These are phyloP conservation scores for Avicennia marina DNA, from an alignment of 257 asterid genomes.

Conservation along the genomic window DNA sequence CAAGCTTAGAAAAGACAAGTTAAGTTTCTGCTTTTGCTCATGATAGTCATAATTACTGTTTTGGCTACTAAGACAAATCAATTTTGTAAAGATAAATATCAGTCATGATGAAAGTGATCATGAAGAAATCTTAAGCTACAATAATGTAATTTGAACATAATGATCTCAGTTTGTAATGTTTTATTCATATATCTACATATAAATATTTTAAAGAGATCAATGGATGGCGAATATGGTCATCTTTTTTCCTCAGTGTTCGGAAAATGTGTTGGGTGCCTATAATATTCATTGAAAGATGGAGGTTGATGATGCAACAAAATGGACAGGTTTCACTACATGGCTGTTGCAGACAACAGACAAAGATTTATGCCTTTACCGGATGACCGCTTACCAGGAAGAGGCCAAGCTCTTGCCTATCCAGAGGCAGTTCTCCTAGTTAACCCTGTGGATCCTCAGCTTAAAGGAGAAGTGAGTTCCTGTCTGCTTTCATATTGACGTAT, in stretches of 20 bases:
- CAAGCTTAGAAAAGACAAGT: constrained; percentile 92
- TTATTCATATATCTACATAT: too few relatives aligned
- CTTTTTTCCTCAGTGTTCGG: not conserved
- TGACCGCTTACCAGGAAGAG: constrained; percentile 75
- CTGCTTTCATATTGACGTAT: not conserved
- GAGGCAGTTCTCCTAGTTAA: constrained; percentile 86
- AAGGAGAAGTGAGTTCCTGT: constrained; percentile 60
- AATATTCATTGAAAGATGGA: not conserved
- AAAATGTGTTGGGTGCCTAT: not conserved
- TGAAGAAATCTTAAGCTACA: not conserved
- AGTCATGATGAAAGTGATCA: not conserved
- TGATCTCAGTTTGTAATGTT: too few relatives aligned
- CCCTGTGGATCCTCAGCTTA: constrained; percentile 76
- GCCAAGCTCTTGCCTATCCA: constrained; percentile 69
- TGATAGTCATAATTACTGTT: not conserved
- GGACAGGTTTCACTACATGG: constrained; percentile 76
- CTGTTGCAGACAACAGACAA: constrained; percentile 66
- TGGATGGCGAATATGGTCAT: not conserved
- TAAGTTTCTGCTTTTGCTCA: constrained; percentile 7
- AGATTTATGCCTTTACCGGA: constrained; percentile 76
- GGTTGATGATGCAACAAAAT: constrained; percentile 4
- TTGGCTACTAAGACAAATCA: not conserved
- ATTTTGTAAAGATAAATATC: not conserved
- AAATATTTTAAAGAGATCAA: not conserved
- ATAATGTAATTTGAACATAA: too few relatives aligned